Evolutionary conservation across 1,139 yeast genomes (phyloP).

Genomic region (Yamadazyma epiphylla): DNA sequence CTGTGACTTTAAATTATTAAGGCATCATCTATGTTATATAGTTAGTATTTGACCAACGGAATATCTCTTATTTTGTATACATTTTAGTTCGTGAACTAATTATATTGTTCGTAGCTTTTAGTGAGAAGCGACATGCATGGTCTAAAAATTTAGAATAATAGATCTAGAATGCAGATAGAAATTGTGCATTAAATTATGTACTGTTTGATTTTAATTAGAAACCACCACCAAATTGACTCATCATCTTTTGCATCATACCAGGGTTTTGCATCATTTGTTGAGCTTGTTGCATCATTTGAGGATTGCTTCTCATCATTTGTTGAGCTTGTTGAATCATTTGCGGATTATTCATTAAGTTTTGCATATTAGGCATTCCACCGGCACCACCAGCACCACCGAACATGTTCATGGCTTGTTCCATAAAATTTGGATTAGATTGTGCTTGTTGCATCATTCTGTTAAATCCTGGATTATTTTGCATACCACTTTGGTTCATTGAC

Average conservation of each 20-base stretch:
- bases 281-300: conserved; percentile 64
- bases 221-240: conserved; percentile 54
- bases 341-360: conserved; percentile 50
- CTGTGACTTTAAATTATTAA: too few species aligned
- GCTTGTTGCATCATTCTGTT: conserved; percentile 47
- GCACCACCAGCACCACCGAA: conserved; percentile 47
- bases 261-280: conserved; percentile 53
- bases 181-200: too few species aligned
- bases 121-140: too few species aligned
- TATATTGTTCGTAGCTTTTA: too few species aligned
- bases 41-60: too few species aligned
- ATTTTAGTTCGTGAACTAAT: too few species aligned
- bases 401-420: conserved; percentile 55
- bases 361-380: conserved; percentile 59
- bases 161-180: too few species aligned
- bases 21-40: too few species aligned
- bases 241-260: conserved; percentile 72
- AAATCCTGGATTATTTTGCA: conserved; percentile 20
- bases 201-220: too few species aligned
- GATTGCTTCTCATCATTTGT: conserved; percentile 66
- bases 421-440: conserved; percentile 48
- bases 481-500: conserved; percentile 48
- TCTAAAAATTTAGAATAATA: too few species aligned
- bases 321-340: conserved; percentile 43
- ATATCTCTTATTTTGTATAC: too few species aligned